Evolutionary conservation across 2,329 filamentous ascomycete species (phyloP).

Genomic region (Lachnum nothofagi): DNA sequence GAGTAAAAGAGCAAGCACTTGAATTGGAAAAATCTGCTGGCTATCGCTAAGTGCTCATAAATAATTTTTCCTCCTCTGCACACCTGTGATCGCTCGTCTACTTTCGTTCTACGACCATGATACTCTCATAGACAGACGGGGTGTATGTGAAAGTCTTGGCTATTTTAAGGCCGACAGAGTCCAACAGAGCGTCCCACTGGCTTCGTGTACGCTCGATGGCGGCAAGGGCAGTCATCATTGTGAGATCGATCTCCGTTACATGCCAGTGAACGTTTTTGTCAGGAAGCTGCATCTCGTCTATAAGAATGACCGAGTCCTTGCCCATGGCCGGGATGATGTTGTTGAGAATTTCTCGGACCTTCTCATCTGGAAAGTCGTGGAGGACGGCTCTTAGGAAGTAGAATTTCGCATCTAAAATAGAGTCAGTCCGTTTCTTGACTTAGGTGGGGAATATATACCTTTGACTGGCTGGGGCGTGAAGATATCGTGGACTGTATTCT

Average conservation of each 20-base stretch:
- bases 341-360: conserved; percentile 32
- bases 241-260: conserved; percentile 34
- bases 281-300: conserved; percentile 40
- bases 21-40: too few species aligned
- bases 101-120: conserved; percentile 4
- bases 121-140: conserved; percentile 1
- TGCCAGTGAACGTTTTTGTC: conserved; percentile 32
- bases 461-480: conserved; percentile 30
- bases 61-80: not conserved
- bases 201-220: conserved; percentile 34
- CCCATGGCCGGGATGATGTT: conserved; percentile 34
- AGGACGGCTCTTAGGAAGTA: conserved; percentile 38
- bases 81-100: not conserved
- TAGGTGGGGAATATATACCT: conserved; percentile 1
- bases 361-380: conserved; percentile 37
- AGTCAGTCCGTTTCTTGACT: not conserved
- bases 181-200: conserved; percentile 31
- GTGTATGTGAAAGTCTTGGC: conserved; percentile 7
- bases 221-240: conserved; percentile 34
- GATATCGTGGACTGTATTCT: conserved; percentile 29
- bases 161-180: conserved; percentile 11
- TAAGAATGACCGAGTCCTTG: conserved; percentile 36
- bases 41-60: too few species aligned
- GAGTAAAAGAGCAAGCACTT: too few species aligned
- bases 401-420: conserved; percentile 11